Evolutionary conservation across 805 yeast genomes (phyloP).

Genomic region (Ogataea zsoltii): DNA sequence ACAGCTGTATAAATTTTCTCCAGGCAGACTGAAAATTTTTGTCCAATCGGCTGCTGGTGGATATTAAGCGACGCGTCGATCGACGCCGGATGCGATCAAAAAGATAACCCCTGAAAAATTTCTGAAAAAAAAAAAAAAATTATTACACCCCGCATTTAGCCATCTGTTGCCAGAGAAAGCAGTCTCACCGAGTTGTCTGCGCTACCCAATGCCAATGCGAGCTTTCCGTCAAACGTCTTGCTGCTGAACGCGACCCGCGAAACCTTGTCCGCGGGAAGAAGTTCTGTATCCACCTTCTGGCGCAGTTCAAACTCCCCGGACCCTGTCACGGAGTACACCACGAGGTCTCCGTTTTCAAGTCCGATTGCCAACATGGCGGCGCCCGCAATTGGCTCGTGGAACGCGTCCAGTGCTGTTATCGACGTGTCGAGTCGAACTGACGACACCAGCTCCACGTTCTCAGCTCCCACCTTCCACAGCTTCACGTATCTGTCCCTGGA

Average conservation of each 20-base stretch:
- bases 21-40: background rate
- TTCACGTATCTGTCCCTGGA: constrained; percentile 82
- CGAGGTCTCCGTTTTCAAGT: constrained; percentile 64
- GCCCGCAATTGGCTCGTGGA: constrained; percentile 32
- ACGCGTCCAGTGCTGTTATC: constrained; percentile 67
- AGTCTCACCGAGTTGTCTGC: constrained; percentile 62
- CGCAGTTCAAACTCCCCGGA: constrained; percentile 32
- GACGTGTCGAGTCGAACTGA: constrained; percentile 52
- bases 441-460: constrained; percentile 35
- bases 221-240: constrained; percentile 20
- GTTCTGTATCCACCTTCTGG: constrained; percentile 35
- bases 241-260: constrained; percentile 56
- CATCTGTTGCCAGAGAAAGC: constrained; percentile 9
- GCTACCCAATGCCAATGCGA: constrained; percentile 60
- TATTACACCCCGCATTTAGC: too few species aligned
- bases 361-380: constrained; percentile 59
- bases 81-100: constrained; percentile 9
- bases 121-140: too few species aligned
- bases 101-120: constrained; percentile 7
- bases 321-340: constrained; percentile 41
- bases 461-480: constrained; percentile 51
- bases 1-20: constrained; percentile 3
- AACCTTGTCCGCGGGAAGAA: constrained; percentile 64
- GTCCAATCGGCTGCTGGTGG: background rate
- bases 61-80: constrained; percentile 12